Base-by-base conservation (phyloP, 1,284 basidiomycete species). In the Tilletia caries region DNA sequence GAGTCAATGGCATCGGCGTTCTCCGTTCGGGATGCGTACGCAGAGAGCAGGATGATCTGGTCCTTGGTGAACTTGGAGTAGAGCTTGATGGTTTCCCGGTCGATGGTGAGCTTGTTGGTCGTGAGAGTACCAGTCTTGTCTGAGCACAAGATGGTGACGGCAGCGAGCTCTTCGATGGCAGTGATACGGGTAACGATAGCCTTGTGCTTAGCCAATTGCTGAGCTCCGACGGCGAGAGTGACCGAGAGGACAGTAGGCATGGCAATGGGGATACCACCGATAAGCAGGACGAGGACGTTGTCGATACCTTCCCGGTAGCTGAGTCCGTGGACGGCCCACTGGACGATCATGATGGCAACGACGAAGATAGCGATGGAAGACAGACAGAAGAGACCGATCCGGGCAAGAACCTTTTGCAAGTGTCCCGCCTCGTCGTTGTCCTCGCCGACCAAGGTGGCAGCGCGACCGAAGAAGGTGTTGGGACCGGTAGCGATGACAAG, bases 51-150 rank as follows among this genome's bases (percentile, higher is more conserved):
- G 84, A 95, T 90, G 83, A 96, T 91, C 75, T 95, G 93, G 69
- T 95, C 92, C 52, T 91, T 87, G 70, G 89, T 89, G 88, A 93
- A 95, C 75, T 91, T 88, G 72, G 91, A 90, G 86, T 97, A 97
- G 37, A 91, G 93, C 82, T 91, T 91, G 86, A 98, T 91, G 79
- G 93, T 94, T 83, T 90, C 88, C 82, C 89, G 91, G 86, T 98
- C 94, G 81, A 98, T 96, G 82, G 94, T 96, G 79, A 98, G 92
- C 88, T 98, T 96, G 89, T 97, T 97, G 87, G 95, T 95, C 79
- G 95, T 97, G 72, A 96, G 89, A 12, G 70, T 96, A 41, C 70
- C 70, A 1, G 70, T 71, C 70, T 68, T 68, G 67, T 68, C 94
- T 70, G 94, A 95, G 86, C 93, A 95, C 70, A 97, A 88, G 80